phyloP scores from a whole-genome alignment of 805 yeast species.

The Cyberlindnera maritima region DNA sequence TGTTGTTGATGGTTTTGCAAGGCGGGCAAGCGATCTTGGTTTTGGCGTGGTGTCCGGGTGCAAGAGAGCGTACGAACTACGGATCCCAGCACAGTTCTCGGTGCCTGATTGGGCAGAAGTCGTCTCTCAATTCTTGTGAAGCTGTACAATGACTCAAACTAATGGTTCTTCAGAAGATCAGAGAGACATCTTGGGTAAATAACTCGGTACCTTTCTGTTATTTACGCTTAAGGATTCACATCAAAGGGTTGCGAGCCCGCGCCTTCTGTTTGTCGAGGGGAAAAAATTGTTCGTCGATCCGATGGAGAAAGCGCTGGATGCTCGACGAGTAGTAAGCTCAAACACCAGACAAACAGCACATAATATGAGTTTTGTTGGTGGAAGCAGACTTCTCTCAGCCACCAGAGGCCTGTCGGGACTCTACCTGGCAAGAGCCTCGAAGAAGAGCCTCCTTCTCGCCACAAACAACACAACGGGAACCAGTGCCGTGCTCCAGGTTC shows the following conservation, averaged over 20 bases:
- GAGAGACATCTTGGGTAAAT: too few relatives aligned
- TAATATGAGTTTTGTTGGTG: conserved; percentile 20
- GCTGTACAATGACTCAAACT: too few relatives aligned
- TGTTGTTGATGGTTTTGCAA: too few relatives aligned
- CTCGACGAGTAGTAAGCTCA: too few relatives aligned
- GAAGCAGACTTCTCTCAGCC: conserved; percentile 12
- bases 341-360: not conserved
- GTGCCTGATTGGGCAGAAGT: too few relatives aligned
- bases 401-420: conserved; percentile 18
- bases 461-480: conserved; percentile 13
- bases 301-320: not conserved
- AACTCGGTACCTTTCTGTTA: too few relatives aligned
- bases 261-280: not conserved
- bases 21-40: too few relatives aligned
- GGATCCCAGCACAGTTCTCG: too few relatives aligned
- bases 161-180: too few relatives aligned
- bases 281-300: conserved; percentile 8
- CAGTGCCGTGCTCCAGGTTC: conserved; percentile 40
- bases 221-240: too few relatives aligned
- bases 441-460: conserved; percentile 5
- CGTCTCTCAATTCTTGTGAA: too few relatives aligned
- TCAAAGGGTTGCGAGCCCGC: conserved; percentile 2
- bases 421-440: conserved; percentile 8
- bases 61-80: too few relatives aligned
- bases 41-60: not conserved